Base-by-base conservation (phyloP, 441 rosid genomes). In the Macaranga tanarius region DNA sequence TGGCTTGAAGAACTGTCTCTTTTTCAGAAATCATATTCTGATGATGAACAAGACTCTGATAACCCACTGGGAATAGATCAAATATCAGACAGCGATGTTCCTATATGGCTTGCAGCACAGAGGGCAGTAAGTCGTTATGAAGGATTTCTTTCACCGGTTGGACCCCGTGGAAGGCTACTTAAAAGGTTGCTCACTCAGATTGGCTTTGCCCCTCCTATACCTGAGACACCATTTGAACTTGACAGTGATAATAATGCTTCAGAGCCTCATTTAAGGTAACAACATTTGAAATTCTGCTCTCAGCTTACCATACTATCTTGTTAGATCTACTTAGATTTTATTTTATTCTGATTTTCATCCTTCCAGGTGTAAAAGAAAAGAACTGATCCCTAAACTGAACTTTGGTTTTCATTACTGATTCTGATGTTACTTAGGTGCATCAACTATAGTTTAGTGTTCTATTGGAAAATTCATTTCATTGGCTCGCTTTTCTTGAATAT, bases 101-200 rank as follows among this genome's bases (percentile, higher is more conserved):
- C 97, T 48, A 89, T 95, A 75, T 86, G 95, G 83, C 73, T 91
- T 73, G 97, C 99, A 64, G 97, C 99, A 74, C 92, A 91, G 86
- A 95, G 84, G 76, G 99, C 97, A 74, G 95, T 92, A 70, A 89
- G 87, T 73, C 92, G 96, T 62, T 95, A 92, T 72, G 90, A 92
- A 80, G 97, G 96, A 66, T 78, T 92, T 80, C 86, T 95, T 47
- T 88, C 99, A 61, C 88, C 92, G 48, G 84, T 82, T 79, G 99
- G 99, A 79, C 97, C 99, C 66, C 91, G 99, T 42, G 91, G 88
- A 81, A 87, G 89, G 89, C 92, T 95, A 72, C 81, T 95, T 42
- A 83, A 86, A 79, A 91, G 82, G 85, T 82, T 95, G 79, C 89
- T 95, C 72, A 75, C 86, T 11, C 81, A 93, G 91, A 85, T 81